Percentiles rank a stretch among this genome's conserved stretches.
Evolutionary conservation across 768 basidiomycete genomes (phyloP).

Genomic region (Lactifluus piperatus): DNA sequence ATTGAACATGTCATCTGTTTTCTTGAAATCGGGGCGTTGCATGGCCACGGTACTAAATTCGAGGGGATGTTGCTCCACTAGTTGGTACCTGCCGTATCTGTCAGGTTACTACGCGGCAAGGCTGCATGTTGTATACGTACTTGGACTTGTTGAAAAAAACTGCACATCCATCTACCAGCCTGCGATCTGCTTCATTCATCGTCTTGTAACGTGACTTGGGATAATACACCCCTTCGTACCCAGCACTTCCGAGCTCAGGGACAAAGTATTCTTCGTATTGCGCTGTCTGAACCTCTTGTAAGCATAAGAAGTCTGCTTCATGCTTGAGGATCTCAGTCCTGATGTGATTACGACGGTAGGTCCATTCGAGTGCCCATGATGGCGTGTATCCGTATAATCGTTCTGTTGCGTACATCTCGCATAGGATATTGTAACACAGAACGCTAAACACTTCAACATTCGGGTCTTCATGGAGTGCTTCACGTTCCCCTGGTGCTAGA

Average conservation of each 20-base stretch:
- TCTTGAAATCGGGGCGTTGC: constrained; percentile 89
- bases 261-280: constrained; percentile 90
- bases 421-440: constrained; percentile 91
- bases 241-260: constrained; percentile 59
- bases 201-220: constrained; percentile 91
- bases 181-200: constrained; percentile 79
- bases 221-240: constrained; percentile 87
- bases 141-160: constrained; percentile 87
- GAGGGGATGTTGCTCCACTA: constrained; percentile 88
- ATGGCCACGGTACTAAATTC: constrained; percentile 92
- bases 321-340: constrained; percentile 74
- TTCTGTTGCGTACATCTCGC: constrained; percentile 83
- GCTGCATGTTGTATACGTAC: constrained; percentile 39
- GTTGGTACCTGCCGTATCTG: constrained; percentile 55
- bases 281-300: constrained; percentile 91
- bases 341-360: constrained; percentile 84
- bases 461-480: constrained; percentile 51
- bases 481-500: constrained; percentile 48
- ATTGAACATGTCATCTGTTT: constrained; percentile 99
- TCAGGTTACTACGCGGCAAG: neutral
- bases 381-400: constrained; percentile 94
- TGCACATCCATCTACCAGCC: constrained; percentile 92
- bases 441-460: constrained; percentile 69
- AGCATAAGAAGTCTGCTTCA: constrained; percentile 82
- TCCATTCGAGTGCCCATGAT: constrained; percentile 93